Base-by-base conservation (phyloP, 257 asterid genomes). In the Misopates orontium region DNA sequence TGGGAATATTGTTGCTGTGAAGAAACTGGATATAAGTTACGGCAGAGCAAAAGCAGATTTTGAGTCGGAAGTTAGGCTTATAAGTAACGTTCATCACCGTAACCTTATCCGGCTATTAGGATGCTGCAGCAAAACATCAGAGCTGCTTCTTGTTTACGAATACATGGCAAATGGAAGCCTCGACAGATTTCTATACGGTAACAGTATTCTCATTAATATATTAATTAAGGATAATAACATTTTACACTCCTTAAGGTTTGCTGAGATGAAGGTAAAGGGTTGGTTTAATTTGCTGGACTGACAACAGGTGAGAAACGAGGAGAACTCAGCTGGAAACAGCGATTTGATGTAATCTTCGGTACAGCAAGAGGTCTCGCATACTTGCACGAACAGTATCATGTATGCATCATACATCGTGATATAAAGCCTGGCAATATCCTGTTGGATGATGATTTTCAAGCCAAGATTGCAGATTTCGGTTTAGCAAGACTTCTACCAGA, bases 281-380 rank as follows among this genome's bases (percentile, higher is more conserved):
- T n/a, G n/a, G n/a, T n/a, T n/a, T n/a, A n/a, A n/a, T n/a, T n/a
- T n/a, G n/a, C n/a, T n/a, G n/a, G 64, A 36, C 20, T 24, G 20
- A 62, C n/a, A n/a, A n/a, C 71, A 89, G 95, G 97, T 0, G 88
- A 87, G 4, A 83, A 76, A 67, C 73, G 75, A 59, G 95, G 97
- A 64, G 44, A 52, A 10, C 91, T 87, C 55, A 83, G 66, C 19
- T 90, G 97, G 97, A 87, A 80, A 56, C 97, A 90, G 36, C 76
- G 97, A 23, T 83, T 75, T 32, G 80, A 80, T 56, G 83, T 90
- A 70, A 78, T 90, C 2, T 83, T 74, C 47, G 97, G 96, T 19
- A 77, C 80, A n/a, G 97, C 96, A 17, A 83, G 95, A 18, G 96
- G 93, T 0, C 79, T 89, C 17, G 89, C 91, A 0, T 89, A 89